Percentiles rank a stretch among this genome's conserved stretches.
Evolutionary conservation across 148 eudicot genomes (phyloP).

Genomic region (Heliosperma pusillum): DNA sequence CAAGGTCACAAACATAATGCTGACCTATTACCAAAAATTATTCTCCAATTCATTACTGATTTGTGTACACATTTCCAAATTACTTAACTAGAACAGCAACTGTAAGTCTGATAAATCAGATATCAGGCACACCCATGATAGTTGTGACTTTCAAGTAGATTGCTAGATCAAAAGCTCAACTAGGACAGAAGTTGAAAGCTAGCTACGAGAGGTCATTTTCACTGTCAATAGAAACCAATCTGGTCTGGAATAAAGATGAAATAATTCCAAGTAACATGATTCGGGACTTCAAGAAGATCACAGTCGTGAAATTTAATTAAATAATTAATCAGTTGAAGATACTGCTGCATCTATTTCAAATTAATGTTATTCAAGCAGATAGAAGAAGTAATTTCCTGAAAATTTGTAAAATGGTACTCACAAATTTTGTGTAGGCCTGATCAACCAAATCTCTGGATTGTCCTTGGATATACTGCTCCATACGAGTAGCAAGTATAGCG

Average conservation of each 20-base stretch:
- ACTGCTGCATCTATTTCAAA: background rate
- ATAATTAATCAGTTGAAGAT: background rate
- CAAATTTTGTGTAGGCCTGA: conserved; percentile 86
- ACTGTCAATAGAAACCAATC: background rate
- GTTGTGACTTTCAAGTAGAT: background rate
- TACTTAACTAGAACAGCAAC: background rate
- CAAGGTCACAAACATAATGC: conserved; percentile 86
- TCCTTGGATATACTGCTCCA: conserved; percentile 99
- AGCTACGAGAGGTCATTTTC: background rate
- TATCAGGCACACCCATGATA: background rate
- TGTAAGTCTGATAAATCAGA: background rate
- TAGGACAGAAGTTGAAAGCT: background rate
- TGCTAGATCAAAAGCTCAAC: background rate
- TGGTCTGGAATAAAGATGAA: background rate
- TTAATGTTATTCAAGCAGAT: background rate
- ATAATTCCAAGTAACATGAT: background rate
- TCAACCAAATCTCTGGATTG: conserved; percentile 98
- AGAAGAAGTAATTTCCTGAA: background rate
- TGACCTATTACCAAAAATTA: conserved; percentile 50
- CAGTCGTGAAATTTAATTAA: background rate
- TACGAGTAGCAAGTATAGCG: conserved; percentile 88
- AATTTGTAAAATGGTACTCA: conserved; percentile 35
- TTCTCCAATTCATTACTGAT: background rate
- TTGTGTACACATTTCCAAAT: background rate
- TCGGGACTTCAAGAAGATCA: background rate